Evolutionary conservation across 2,329 filamentous ascomycete species (phyloP), one percentile per base, ranked within the genome.

Genomic region (Bertia moriformis): DNA sequence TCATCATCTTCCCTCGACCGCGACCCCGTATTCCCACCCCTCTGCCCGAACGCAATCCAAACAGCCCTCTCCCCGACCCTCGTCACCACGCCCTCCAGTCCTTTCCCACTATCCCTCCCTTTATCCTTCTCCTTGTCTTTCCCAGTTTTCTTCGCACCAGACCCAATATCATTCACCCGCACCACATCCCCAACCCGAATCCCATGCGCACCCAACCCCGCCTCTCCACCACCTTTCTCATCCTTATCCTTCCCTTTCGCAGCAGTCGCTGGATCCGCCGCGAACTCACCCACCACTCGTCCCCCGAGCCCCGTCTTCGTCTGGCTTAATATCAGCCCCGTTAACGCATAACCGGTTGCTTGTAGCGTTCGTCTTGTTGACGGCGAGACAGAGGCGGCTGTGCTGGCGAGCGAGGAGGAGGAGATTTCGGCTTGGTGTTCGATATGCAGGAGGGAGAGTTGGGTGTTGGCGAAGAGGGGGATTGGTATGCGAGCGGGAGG

Each of bases 41-140:
- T 77, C 50, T 76, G 78, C 45, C 85, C 81, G 38, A 88, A 57
- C 4, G 83, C 82, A 18, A 89, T 73, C 15, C 67, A 68, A 2
- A 91, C 58, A 4, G 61, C 62, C 18, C 65, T 66, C 46, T 66
- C 69, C 42, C 68, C 66, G 12, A 82, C 69, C 49, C 67, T 73
- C 29, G 75, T 72, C 19, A 91, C 73, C 2, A 91, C 84, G 3
- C 83, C 84, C 38, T 75, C 67, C 1, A 66, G 69, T 47, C 71
- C 74, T 54, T 68, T 71, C 46, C 67, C 71, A 40, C 83, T 74
- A 60, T 85, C 81, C 42, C 71, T 69, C 66, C 82, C 86, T 63
- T 73, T 81, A 36, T 78, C 80, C 40, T 67, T 71, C 4, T 82
- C 83, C 15, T 35, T 35, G 32, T 35, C 32, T 17, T 35, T 35